These are phyloP conservation scores for Hondaea fermentalgiana DNA, from an alignment of 108 stramenopile species.

Conservation along the genomic window DNA sequence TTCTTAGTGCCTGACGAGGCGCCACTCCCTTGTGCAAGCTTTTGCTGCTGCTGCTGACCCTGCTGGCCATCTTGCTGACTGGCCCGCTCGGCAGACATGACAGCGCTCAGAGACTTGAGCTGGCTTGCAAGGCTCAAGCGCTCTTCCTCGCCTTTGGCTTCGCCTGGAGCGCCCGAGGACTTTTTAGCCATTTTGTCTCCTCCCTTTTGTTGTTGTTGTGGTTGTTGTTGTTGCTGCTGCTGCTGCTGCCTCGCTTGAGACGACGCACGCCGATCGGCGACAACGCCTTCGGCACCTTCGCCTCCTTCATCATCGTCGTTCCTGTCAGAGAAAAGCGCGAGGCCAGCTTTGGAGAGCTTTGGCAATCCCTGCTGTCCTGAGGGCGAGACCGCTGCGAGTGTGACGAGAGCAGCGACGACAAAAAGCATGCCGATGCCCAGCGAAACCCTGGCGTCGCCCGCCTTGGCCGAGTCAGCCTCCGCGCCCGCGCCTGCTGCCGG, in stretches of 20 bases:
- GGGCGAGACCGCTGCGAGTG: neutral
- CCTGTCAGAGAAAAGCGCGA: neutral
- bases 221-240: too few relatives aligned
- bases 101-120: neutral
- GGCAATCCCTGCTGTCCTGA: neutral
- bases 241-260: neutral
- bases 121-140: neutral
- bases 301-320: neutral
- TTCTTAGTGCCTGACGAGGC: neutral
- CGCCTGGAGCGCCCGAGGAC: neutral
- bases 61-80: neutral
- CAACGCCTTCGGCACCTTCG: neutral
- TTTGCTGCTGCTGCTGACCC: neutral
- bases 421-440: neutral
- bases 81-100: neutral
- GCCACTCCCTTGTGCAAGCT: neutral
- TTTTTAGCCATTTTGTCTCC: neutral
- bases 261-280: neutral
- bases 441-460: neutral
- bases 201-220: neutral
- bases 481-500: neutral
- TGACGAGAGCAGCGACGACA: neutral
- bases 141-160: neutral
- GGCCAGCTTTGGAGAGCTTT: neutral
- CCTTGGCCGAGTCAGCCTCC: neutral